Conservation (phyloP, 2,329 filamentous ascomycete genomes). For the Scortechinia acanthostroma region DNA sequence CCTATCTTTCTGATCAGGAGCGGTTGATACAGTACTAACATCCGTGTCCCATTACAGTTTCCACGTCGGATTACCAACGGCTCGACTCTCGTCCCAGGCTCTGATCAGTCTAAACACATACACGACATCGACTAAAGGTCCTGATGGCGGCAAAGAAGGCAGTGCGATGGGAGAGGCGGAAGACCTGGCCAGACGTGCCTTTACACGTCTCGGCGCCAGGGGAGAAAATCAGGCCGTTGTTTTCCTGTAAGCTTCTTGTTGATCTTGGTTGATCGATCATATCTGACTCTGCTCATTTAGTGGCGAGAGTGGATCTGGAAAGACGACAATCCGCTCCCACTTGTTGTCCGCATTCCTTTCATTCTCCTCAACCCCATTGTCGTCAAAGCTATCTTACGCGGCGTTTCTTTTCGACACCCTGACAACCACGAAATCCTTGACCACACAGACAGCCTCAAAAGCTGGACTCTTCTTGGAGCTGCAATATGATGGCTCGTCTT, state of each 20-base stretch:
- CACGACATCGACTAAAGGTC: constrained; percentile 77
- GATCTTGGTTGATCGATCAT: constrained; percentile 6
- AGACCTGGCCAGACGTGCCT: constrained; percentile 81
- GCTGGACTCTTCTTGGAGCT: constrained; percentile 91
- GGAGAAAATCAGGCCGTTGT: constrained; percentile 89
- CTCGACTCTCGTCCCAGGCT: constrained; percentile 82
- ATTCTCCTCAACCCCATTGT: constrained; percentile 86
- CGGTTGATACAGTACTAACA: background rate
- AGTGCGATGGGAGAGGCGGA: constrained; percentile 89
- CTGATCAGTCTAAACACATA: constrained; percentile 92
- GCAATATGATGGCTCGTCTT: constrained; percentile 87
- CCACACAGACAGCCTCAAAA: constrained; percentile 91
- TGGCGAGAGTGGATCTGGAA: constrained; percentile 91
- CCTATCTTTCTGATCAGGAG: background rate
- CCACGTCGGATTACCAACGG: constrained; percentile 82
- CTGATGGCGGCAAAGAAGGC: constrained; percentile 84
- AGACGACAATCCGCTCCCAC: constrained; percentile 88
- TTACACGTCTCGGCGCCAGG: constrained; percentile 75
- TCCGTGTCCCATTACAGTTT: constrained; percentile 39
- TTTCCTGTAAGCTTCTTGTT: constrained; percentile 67
- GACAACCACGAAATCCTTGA: constrained; percentile 93
- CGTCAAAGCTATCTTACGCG: constrained; percentile 84
- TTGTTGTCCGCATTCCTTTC: constrained; percentile 77
- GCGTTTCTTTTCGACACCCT: constrained; percentile 93
- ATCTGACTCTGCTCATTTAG: too few relatives aligned